Evolutionary conservation across 225 moss, liverwort and hornwort species (phyloP).

Genomic region (Bryum argenteum): DNA sequence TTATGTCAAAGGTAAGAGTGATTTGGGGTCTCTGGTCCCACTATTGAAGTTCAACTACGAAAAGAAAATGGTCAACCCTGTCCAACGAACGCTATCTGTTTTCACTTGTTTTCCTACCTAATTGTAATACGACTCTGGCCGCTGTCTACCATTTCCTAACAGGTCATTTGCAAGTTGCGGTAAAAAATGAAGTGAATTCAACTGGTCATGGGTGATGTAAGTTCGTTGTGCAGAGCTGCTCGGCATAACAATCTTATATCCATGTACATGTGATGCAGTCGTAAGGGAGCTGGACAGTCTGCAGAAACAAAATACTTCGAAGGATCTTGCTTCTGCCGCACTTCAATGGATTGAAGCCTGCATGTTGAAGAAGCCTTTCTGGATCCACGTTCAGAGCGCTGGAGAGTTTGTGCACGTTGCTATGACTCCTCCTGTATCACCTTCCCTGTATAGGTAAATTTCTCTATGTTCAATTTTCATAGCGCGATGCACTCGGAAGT

Average conservation of each 20-base stretch:
- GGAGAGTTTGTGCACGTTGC: conserved; percentile 63
- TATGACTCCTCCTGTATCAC: conserved; percentile 70
- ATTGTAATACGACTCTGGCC: no score
- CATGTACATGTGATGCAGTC: conserved; percentile 51
- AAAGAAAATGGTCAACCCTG: no score
- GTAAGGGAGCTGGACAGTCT: conserved; percentile 79
- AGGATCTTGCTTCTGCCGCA: conserved; percentile 47
- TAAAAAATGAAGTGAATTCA: neutral
- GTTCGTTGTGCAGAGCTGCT: neutral
- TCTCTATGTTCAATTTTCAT: neutral
- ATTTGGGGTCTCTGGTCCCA: no score
- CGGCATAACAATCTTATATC: neutral
- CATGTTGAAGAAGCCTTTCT: conserved; percentile 64
- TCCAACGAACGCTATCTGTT: no score
- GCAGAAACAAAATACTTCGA: conserved; percentile 45
- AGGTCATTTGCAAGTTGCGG: neutral
- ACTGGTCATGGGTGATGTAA: neutral
- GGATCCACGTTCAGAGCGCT: conserved; percentile 93
- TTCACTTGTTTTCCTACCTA: no score
- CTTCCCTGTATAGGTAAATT: conserved; percentile 43
- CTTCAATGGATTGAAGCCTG: conserved; percentile 84
- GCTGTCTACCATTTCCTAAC: neutral
- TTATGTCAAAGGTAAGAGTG: neutral
- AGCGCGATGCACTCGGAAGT: neutral
- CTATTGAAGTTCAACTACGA: no score